These are phyloP conservation scores for Boletales sp. DNA, from an alignment of 768 basidiomycete genomes.

Conservation along the genomic window DNA sequence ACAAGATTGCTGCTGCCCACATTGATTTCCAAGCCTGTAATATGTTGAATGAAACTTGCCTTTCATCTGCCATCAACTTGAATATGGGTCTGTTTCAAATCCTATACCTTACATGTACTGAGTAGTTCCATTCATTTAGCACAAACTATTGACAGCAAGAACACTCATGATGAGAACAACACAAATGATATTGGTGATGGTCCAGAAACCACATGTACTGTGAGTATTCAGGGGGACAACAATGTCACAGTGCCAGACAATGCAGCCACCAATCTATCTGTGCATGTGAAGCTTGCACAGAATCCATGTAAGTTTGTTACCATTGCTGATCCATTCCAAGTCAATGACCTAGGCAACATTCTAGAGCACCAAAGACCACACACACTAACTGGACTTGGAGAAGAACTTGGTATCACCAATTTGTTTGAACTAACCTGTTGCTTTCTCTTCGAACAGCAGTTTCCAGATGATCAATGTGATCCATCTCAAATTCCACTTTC, in stretches of 20 bases:
- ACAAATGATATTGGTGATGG: neutral
- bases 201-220: neutral
- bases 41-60: neutral
- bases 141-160: neutral
- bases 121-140: neutral
- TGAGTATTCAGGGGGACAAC: neutral
- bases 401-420: neutral
- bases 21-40: neutral
- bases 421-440: neutral
- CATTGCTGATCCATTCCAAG: neutral
- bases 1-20: neutral
- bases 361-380: neutral
- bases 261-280: neutral
- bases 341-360: neutral
- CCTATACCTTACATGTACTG: neutral
- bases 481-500: neutral
- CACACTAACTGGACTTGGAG: neutral
- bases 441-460: neutral
- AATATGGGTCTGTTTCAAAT: neutral
- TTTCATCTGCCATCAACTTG: neutral
- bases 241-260: neutral
- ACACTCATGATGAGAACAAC: neutral
- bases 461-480: neutral
- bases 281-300: neutral
- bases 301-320: neutral